Evolutionary conservation across 768 basidiomycete genomes (phyloP), one percentile per base, ranked within the genome.

Genomic region (Termitomyces sp.): DNA sequence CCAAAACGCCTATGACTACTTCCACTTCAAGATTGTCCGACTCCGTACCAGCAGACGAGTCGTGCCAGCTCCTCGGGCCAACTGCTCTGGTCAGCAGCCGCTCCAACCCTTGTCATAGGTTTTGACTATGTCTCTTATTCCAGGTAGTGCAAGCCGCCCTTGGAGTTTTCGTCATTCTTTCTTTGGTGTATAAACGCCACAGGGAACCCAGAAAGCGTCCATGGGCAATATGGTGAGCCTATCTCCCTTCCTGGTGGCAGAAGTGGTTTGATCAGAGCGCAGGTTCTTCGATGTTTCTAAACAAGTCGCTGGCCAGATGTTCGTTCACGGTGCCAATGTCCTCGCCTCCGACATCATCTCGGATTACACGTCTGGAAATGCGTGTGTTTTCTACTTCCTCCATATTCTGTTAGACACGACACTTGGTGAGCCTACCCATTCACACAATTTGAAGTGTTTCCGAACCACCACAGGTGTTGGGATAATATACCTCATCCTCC

Each of bases 221-320:
- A 20, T 98, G 96, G 96, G 80, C 83, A 67, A 96, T 97, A 76
- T 98, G 96, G 94, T 90, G 66, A 61, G 85, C 70, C 24, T 6
- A 20, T 64, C 53, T 44, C 20, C 15, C 32, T 61, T 48, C 49
- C 24, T 51, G 28, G n/a, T 61, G 40, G 7, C 46, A 28, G 11
- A 53, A 45, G 42, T 51, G 15, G 40, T 52, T 66, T 69, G 49
- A 68, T 55, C n/a, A 59, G 20, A 52, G 65, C 44, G 48, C 53
- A 94, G 92, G 94, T 70, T 91, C n/a, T 94, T 92, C 72, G 95
- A 97, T 68, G 91, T 97, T 5, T 89, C 88, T 2, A 97, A 97
- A 73, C 96, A 98, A 78, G 77, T 97, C 57, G 81, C 91, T 15
- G 96, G 92, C 50, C 90, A 92, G 69, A 79, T 89, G 78, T 89